A percentile compares a stretch with the other conserved stretches of the same genome.
Conservation (phyloP, 768 basidiomycete genomes). For the Lyophyllum semitale region DNA sequence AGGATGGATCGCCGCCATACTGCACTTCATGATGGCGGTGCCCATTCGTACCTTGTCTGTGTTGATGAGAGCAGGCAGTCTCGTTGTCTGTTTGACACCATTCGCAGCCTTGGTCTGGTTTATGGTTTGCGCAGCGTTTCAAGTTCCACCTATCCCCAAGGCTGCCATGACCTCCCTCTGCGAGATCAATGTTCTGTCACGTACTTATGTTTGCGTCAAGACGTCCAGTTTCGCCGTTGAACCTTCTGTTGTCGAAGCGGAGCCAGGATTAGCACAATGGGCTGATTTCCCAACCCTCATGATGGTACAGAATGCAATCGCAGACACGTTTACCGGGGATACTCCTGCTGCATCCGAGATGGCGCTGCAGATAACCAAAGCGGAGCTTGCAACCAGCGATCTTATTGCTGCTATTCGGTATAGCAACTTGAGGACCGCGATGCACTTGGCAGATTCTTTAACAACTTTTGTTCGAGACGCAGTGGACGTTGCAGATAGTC, state of each 20-base stretch:
- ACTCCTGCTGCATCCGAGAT: constrained; percentile 43
- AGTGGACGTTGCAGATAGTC: constrained; percentile 38
- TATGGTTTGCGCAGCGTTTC: neutral
- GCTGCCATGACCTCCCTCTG: neutral
- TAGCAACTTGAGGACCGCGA: constrained; percentile 46
- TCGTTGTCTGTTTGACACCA: neutral
- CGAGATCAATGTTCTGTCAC: neutral
- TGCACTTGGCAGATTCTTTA: constrained; percentile 41
- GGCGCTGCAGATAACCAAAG: constrained; percentile 49
- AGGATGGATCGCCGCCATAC: neutral
- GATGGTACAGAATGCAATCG: constrained; percentile 40
- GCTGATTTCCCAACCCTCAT: constrained; percentile 44
- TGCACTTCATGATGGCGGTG: no score
- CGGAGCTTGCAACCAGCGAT: constrained; percentile 56
- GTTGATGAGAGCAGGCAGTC: neutral
- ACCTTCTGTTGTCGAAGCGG: neutral
- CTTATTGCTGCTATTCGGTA: constrained; percentile 47
- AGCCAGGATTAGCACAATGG: neutral
- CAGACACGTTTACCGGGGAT: constrained; percentile 46
- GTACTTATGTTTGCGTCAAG: neutral
- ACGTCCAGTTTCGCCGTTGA: neutral
- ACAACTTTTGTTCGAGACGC: constrained; percentile 44
- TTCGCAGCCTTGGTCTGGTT: neutral
- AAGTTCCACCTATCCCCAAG: neutral
- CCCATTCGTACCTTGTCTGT: neutral